These are phyloP conservation scores for Claviceps digitariae DNA, from an alignment of 2,329 filamentous ascomycete species.

Conservation along the genomic window DNA sequence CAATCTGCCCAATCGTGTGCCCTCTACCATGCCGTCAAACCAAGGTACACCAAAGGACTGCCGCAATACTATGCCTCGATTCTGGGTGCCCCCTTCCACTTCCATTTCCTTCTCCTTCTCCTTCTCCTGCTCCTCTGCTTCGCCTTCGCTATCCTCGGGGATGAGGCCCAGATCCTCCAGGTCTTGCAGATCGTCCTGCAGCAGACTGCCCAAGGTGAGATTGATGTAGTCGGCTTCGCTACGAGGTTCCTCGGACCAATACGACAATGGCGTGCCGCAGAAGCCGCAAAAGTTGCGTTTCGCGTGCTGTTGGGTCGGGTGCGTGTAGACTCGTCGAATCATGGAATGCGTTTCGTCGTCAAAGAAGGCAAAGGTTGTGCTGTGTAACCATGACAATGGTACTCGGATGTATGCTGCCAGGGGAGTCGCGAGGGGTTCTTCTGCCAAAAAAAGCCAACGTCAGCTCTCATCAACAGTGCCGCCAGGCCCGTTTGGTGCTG, in stretches of 20 bases:
- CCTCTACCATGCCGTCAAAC: constrained; percentile 72
- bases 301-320: constrained; percentile 40
- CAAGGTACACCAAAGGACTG: constrained; percentile 65
- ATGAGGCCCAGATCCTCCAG: constrained; percentile 67
- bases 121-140: constrained; percentile 13
- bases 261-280: constrained; percentile 74
- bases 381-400: constrained; percentile 68
- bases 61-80: constrained; percentile 22
- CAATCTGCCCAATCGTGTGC: constrained; percentile 57
- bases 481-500: background rate
- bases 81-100: constrained; percentile 14
- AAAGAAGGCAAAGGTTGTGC: constrained; percentile 60
- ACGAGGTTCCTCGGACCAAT: constrained; percentile 63
- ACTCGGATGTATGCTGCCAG: constrained; percentile 73
- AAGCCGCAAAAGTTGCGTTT: constrained; percentile 81
- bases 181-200: constrained; percentile 54
- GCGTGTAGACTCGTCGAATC: constrained; percentile 56
- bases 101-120: constrained; percentile 17
- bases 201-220: constrained; percentile 66
- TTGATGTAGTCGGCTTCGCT: constrained; percentile 67
- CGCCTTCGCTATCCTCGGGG: constrained; percentile 28
- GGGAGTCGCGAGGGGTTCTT: constrained; percentile 57
- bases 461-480: background rate
- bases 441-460: constrained; percentile 16
- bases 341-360: constrained; percentile 58